Percentiles rank a stretch among this genome's conserved stretches.
phyloP scores from a whole-genome alignment of 495 filamentous ascomycete genomes.

The Alectoria sarmentosa region DNA sequence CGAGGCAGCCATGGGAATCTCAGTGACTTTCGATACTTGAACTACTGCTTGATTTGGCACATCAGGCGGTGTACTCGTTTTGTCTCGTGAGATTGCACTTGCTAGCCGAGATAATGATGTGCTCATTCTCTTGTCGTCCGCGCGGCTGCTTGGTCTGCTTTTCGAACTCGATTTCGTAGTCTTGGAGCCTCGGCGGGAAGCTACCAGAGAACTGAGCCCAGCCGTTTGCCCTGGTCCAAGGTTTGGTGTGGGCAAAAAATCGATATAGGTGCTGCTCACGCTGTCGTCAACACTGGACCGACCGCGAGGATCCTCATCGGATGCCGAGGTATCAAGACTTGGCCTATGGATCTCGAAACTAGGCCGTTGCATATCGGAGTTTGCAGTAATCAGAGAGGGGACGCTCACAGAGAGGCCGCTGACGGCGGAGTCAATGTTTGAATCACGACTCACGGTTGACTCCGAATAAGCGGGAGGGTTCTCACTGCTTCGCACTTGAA shows the following conservation, averaged over 20 bases:
- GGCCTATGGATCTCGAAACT: conserved; percentile 31
- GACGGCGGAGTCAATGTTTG: conserved; percentile 28
- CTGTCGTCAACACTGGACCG: conserved; percentile 18
- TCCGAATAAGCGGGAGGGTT: conserved; percentile 52
- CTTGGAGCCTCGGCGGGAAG: conserved; percentile 55
- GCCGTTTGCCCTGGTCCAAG: conserved; percentile 26
- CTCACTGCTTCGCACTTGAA: conserved; percentile 45
- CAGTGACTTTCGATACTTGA: conserved; percentile 27
- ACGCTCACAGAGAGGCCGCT: conserved; percentile 3
- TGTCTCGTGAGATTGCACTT: conserved; percentile 45
- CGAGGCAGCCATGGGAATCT: conserved; percentile 23
- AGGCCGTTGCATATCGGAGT: conserved; percentile 5
- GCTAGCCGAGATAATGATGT: conserved; percentile 59
- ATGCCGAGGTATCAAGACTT: conserved; percentile 27
- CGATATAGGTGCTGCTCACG: conserved; percentile 4
- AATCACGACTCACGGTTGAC: conserved; percentile 35
- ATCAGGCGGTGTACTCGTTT: conserved; percentile 17
- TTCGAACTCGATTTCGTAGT: conserved; percentile 47
- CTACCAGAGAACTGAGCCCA: conserved; percentile 40
- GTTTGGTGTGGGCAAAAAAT: background rate
- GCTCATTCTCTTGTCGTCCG: conserved; percentile 60
- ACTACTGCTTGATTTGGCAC: conserved; percentile 18
- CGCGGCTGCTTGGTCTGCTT: conserved; percentile 61
- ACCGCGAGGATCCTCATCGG: conserved; percentile 16
- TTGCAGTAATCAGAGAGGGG: conserved; percentile 2